These are phyloP conservation scores for Gossypium gossypioides DNA, from an alignment of 441 rosid species.

Conservation along the genomic window DNA sequence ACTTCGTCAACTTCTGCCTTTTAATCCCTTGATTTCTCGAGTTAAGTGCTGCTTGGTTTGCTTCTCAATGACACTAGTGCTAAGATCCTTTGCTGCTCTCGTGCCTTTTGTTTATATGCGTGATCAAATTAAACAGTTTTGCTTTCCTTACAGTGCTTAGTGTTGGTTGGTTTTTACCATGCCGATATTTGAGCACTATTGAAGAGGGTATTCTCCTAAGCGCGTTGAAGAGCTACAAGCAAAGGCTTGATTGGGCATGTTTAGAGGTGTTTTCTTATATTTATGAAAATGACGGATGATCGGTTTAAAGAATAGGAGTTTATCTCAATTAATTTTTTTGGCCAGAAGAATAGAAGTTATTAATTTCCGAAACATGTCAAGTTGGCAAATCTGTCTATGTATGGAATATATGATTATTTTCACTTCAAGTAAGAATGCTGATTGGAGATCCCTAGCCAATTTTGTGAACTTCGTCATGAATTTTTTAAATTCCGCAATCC, in stretches of 20 bases:
- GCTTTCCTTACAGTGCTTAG: background rate
- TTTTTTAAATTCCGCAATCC: conserved; percentile 10
- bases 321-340: background rate
- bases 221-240: background rate
- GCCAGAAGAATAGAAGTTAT: background rate
- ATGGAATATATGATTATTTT: background rate
- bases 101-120: conserved; percentile 8
- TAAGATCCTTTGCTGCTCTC: background rate
- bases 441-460: background rate
- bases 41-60: conserved; percentile 7
- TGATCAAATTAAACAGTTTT: background rate
- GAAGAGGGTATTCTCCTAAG: conserved; percentile 4
- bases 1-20: background rate
- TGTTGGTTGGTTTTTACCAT: background rate
- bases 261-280: background rate
- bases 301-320: background rate
- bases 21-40: conserved; percentile 9
- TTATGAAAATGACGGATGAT: conserved; percentile 4
- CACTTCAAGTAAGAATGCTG: background rate
- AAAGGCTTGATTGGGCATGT: background rate
- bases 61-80: conserved; percentile 13
- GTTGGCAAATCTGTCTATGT: background rate
- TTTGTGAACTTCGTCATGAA: background rate
- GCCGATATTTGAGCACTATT: background rate
- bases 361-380: background rate